A percentile compares a stretch with the other conserved stretches of the same genome.
Conservation (phyloP, 345 rosid genomes). For the Xanthoceras sorbifolium region DNA sequence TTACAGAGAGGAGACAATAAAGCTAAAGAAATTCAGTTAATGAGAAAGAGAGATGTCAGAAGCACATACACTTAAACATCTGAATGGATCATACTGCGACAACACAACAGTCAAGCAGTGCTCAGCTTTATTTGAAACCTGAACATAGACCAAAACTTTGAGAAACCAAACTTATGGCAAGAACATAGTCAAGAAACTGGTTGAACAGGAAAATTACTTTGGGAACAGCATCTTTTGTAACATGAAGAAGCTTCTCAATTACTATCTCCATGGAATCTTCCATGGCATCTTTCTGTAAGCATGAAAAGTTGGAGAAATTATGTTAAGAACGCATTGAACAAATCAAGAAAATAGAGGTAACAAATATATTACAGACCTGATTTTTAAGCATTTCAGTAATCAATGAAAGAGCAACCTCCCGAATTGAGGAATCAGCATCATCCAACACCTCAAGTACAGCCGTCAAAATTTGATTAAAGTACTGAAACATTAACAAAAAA, state of each 20-base stretch:
- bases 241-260: slow-evolving; percentile 90
- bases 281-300: slow-evolving; percentile 74
- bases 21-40: slow-evolving; percentile 3
- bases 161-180: slow-evolving; percentile 18
- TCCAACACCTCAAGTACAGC: slow-evolving; percentile 94
- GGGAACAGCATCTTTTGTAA: slow-evolving; percentile 66
- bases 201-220: slow-evolving; percentile 49
- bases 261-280: slow-evolving; percentile 95
- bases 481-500: slow-evolving; percentile 50
- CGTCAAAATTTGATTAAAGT: slow-evolving; percentile 93
- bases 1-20: background rate
- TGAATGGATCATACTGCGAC: slow-evolving; percentile 88
- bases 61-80: slow-evolving; percentile 87
- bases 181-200: slow-evolving; percentile 5
- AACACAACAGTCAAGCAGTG: slow-evolving; percentile 76
- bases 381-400: slow-evolving; percentile 81
- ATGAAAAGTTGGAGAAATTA: slow-evolving; percentile 13
- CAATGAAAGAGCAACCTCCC: slow-evolving; percentile 77
- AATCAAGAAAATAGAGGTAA: background rate
- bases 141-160: slow-evolving; percentile 19
- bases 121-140: slow-evolving; percentile 94
- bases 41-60: slow-evolving; percentile 19
- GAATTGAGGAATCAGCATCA: slow-evolving; percentile 65
- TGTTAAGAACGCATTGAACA: slow-evolving; percentile 19
- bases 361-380: slow-evolving; percentile 55